Conservation (phyloP, 805 yeast species). For the Saccharomycopsis amapae region DNA sequence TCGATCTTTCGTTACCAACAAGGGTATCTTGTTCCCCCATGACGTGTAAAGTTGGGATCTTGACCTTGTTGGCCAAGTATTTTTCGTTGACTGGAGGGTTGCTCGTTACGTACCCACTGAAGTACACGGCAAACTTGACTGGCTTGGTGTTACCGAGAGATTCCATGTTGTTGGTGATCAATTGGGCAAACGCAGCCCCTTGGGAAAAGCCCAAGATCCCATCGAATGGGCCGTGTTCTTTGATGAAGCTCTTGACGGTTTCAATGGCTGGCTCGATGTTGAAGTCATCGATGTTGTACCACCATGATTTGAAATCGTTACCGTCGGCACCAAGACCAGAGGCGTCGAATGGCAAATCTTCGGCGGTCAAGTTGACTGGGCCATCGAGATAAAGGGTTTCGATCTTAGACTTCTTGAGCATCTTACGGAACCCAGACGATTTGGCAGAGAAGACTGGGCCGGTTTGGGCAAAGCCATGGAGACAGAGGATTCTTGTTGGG, state of each 20-base stretch:
- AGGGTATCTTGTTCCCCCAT: slow-evolving; percentile 84
- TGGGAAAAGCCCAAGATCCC: slow-evolving; percentile 92
- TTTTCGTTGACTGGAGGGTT: slow-evolving; percentile 30
- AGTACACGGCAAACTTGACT: slow-evolving; percentile 69
- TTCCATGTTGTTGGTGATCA: slow-evolving; percentile 53
- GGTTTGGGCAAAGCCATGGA: slow-evolving; percentile 88
- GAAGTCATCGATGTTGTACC: slow-evolving; percentile 43
- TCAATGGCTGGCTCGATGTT: slow-evolving; percentile 35
- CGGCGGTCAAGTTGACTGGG: slow-evolving; percentile 55
- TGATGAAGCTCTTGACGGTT: slow-evolving; percentile 42
- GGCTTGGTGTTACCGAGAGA: slow-evolving; percentile 40
- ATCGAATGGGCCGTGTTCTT: slow-evolving; percentile 70
- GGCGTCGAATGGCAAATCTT: slow-evolving; percentile 65
- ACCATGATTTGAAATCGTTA: slow-evolving; percentile 65
- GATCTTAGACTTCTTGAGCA: slow-evolving; percentile 51
- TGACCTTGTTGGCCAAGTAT: slow-evolving; percentile 29
- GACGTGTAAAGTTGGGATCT: slow-evolving; percentile 56
- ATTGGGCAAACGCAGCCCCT: slow-evolving; percentile 84
- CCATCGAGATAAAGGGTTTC: slow-evolving; percentile 76
- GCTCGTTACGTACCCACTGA: slow-evolving; percentile 55
- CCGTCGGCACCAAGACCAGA: slow-evolving; percentile 28
- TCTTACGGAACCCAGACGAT: slow-evolving; percentile 81
- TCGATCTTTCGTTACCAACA: slow-evolving; percentile 66
- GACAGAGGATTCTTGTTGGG: slow-evolving; percentile 55
- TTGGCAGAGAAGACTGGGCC: slow-evolving; percentile 80